Evolutionary conservation across 495 filamentous ascomycete species (phyloP), one percentile per base, ranked within the genome.

Genomic region (Lasiosphaeria miniovina): DNA sequence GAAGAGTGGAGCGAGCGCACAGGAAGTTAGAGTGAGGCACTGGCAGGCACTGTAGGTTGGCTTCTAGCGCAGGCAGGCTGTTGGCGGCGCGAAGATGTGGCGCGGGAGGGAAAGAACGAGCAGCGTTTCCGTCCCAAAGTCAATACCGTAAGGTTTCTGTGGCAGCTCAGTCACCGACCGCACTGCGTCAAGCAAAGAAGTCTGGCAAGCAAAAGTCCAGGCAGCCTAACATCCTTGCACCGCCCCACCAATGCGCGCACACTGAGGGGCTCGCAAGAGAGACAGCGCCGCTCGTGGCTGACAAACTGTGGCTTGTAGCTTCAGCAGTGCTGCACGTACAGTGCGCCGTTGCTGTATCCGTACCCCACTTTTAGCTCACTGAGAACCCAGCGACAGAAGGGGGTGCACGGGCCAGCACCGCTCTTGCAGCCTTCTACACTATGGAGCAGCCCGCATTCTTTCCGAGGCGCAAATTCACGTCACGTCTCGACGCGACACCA

Each of bases 401-500:
- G 36, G 8, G 43, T 11, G 43, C 43, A 46, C 43, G 43, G 43
- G 43, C 43, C 43, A 46, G 24, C 24, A 24, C 24, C 24, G 24
- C 24, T 24, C 24, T 24, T 24, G 24, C 24, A 24, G 24, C 24
- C 24, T 24, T 24, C 24, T 24, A 24, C 24, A 24, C 24, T 24
- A 24, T 24, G 24, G 24, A 24, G 24, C 38, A n/a, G 43, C 43
- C 43, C 43, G 43, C 43, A 24, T 24, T 24, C 24, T 24, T 24
- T 24, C 24, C 24, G 24, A 43, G 31, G 4, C 31, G 14, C n/a
- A 36, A 49, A 43, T 50, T 38, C 15, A 35, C 24, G 8, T 41
- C 33, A 50, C 48, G 52, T 56, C 35, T 10, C 3, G 36, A 14
- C 58, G 54, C 59, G 62, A 62, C 56, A 59, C 48, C 53, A 11